Conservation (phyloP, 1,139 yeast species). For the Taiozyma sp. region DNA sequence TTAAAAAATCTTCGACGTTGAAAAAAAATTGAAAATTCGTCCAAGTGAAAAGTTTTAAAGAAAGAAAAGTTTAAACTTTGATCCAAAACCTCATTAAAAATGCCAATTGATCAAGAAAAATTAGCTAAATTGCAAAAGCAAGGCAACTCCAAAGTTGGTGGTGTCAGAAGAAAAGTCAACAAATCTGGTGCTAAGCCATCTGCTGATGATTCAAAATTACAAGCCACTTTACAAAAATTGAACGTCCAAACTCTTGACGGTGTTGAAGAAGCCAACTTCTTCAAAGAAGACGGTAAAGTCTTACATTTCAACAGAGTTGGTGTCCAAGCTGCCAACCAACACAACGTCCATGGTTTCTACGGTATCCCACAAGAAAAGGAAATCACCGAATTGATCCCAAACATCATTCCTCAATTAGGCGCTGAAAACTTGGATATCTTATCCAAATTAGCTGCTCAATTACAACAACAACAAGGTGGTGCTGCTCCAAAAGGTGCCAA, state of each 20-base stretch:
- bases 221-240: slow-evolving; percentile 83
- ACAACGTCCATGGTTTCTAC: slow-evolving; percentile 92
- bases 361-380: slow-evolving; percentile 95
- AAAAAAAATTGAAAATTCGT: not conserved
- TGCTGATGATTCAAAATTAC: slow-evolving; percentile 87
- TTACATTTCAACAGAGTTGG: slow-evolving; percentile 93
- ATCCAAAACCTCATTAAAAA: slow-evolving; percentile 23
- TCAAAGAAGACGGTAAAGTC: slow-evolving; percentile 94
- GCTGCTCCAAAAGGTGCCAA: slow-evolving; percentile 46
- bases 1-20: not conserved
- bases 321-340: slow-evolving; percentile 87
- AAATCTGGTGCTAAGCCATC: slow-evolving; percentile 55
- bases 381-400: slow-evolving; percentile 90
- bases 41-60: not conserved
- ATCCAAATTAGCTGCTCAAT: slow-evolving; percentile 85
- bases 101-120: slow-evolving; percentile 88
- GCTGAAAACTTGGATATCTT: slow-evolving; percentile 91
- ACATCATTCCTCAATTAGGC: slow-evolving; percentile 93
- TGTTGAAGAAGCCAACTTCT: slow-evolving; percentile 96
- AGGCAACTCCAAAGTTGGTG: slow-evolving; percentile 75
- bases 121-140: slow-evolving; percentile 79
- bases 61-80: not conserved
- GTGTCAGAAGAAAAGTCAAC: slow-evolving; percentile 69
- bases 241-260: slow-evolving; percentile 86
- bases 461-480: slow-evolving; percentile 54